Evolutionary conservation across 2,329 filamentous ascomycete genomes (phyloP).

Genomic region (Hypoxylon sp.): DNA sequence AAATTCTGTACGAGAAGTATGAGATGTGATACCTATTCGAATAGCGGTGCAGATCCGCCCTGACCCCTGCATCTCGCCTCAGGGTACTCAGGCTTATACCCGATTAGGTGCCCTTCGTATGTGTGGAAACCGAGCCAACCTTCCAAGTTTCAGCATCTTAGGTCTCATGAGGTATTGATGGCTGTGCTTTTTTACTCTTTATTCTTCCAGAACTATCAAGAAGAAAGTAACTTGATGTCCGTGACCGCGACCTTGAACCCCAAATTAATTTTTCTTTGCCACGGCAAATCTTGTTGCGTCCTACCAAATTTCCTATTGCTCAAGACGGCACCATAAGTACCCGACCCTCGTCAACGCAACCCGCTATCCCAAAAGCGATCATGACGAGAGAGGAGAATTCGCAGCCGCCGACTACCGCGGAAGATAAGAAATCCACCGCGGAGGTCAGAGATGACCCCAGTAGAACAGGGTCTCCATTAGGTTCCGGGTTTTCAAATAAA

Average conservation of each 20-base stretch:
- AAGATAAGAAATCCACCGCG: neutral
- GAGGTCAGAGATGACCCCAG: neutral
- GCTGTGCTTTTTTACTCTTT: slow-evolving; percentile 5
- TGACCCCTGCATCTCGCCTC: neutral
- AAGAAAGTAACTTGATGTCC: neutral
- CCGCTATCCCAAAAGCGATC: slow-evolving; percentile 4
- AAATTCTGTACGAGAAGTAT: too few relatives aligned
- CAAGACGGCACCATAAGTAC: neutral
- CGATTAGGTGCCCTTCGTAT: neutral
- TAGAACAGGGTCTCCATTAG: neutral
- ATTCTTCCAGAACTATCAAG: slow-evolving; percentile 14
- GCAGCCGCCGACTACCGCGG: slow-evolving; percentile 2
- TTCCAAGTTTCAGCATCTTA: slow-evolving; percentile 34
- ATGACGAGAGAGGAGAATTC: slow-evolving; percentile 25
- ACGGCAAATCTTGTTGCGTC: slow-evolving; percentile 7
- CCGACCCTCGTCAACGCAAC: slow-evolving; percentile 12
- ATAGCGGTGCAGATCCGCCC: neutral
- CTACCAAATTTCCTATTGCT: slow-evolving; percentile 14
- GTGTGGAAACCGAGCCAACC: slow-evolving; percentile 17
- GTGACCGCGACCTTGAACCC: neutral
- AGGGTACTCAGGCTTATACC: slow-evolving; percentile 21
- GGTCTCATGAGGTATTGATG: slow-evolving; percentile 13
- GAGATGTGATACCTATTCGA: too few relatives aligned
- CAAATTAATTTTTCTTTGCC: slow-evolving; percentile 4
- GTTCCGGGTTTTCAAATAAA: slow-evolving; percentile 10